A percentile compares a stretch with the other conserved stretches of the same genome.
phyloP scores from a whole-genome alignment of 1,139 yeast species.

The Yamadazyma taylorii region DNA sequence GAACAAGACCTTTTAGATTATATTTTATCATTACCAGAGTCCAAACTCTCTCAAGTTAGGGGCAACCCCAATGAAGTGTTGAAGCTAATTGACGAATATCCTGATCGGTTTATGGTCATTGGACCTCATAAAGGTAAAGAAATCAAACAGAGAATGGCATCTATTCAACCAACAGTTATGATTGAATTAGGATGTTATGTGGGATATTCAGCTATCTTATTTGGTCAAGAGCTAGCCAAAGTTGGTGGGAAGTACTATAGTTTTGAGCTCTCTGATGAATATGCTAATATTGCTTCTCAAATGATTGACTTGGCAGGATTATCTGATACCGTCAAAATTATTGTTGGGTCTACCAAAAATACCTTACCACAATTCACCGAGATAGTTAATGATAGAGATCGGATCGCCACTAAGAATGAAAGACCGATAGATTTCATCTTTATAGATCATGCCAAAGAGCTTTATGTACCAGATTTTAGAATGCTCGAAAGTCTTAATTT shows the following conservation, averaged over 20 bases:
- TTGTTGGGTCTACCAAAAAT: slow-evolving; percentile 37
- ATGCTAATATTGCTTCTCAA: slow-evolving; percentile 32
- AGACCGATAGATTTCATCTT: slow-evolving; percentile 35
- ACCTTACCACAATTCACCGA: slow-evolving; percentile 25
- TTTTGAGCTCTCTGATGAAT: slow-evolving; percentile 36
- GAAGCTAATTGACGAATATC: slow-evolving; percentile 29
- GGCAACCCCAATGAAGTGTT: slow-evolving; percentile 28
- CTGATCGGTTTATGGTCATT: slow-evolving; percentile 27
- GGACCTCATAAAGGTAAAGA: slow-evolving; percentile 35
- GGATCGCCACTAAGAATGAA: neutral
- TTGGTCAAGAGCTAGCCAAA: slow-evolving; percentile 27
- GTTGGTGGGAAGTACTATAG: slow-evolving; percentile 34
- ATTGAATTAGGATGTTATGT: slow-evolving; percentile 44
- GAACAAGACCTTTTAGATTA: slow-evolving; percentile 9
- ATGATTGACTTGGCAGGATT: slow-evolving; percentile 41
- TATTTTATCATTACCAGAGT: slow-evolving; percentile 6
- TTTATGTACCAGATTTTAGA: slow-evolving; percentile 44
- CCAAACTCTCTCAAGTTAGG: slow-evolving; percentile 3
- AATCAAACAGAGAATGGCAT: slow-evolving; percentile 25
- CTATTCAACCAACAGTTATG: slow-evolving; percentile 5
- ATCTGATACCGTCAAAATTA: slow-evolving; percentile 28
- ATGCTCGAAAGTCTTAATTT: slow-evolving; percentile 41
- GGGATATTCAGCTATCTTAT: slow-evolving; percentile 45
- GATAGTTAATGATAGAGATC: slow-evolving; percentile 4
- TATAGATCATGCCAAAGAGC: slow-evolving; percentile 42